phyloP scores from a whole-genome alignment of 2,329 filamentous ascomycete genomes.

The Xylariaceae sp. region DNA sequence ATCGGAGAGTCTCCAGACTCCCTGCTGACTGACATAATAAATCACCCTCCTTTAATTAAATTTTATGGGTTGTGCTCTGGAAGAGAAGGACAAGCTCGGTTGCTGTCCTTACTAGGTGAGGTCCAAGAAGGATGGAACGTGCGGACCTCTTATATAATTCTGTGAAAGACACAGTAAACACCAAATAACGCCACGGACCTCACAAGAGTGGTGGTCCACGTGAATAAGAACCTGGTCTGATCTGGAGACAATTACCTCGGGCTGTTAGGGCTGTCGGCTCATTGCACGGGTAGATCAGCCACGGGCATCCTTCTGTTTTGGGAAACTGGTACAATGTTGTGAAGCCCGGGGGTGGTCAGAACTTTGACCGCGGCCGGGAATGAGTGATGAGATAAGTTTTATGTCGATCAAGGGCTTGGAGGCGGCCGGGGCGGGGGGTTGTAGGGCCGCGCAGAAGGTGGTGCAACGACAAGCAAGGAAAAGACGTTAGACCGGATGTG shows the following conservation, averaged over 20 bases:
- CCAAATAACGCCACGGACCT: slow-evolving; percentile 23
- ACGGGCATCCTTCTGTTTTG: slow-evolving; percentile 38
- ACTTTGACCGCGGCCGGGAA: slow-evolving; percentile 22
- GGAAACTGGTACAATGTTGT: slow-evolving; percentile 27
- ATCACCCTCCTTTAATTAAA: slow-evolving; percentile 24
- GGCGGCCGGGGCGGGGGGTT: slow-evolving; percentile 23
- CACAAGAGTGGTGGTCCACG: slow-evolving; percentile 19
- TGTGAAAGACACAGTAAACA: slow-evolving; percentile 20
- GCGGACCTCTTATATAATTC: slow-evolving; percentile 22
- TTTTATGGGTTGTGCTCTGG: slow-evolving; percentile 31
- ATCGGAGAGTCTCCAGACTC: slow-evolving; percentile 18
- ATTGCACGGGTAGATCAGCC: slow-evolving; percentile 31
- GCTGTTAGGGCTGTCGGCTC: slow-evolving; percentile 29
- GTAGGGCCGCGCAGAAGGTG: slow-evolving; percentile 16
- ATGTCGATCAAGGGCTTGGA: slow-evolving; percentile 26
- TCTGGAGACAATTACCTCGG: slow-evolving; percentile 28
- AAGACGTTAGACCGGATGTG: slow-evolving; percentile 17
- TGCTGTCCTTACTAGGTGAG: slow-evolving; percentile 13
- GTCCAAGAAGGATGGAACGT: slow-evolving; percentile 7
- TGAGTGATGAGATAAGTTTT: slow-evolving; percentile 19
- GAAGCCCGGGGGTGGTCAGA: slow-evolving; percentile 21
- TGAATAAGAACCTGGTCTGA: slow-evolving; percentile 26
- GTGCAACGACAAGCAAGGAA: slow-evolving; percentile 16
- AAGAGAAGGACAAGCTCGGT: slow-evolving; percentile 17
- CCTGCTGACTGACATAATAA: slow-evolving; percentile 30